Evolutionary conservation across 2,329 filamentous ascomycete species (phyloP).

Genomic region (Dactylonectria macrodidyma): DNA sequence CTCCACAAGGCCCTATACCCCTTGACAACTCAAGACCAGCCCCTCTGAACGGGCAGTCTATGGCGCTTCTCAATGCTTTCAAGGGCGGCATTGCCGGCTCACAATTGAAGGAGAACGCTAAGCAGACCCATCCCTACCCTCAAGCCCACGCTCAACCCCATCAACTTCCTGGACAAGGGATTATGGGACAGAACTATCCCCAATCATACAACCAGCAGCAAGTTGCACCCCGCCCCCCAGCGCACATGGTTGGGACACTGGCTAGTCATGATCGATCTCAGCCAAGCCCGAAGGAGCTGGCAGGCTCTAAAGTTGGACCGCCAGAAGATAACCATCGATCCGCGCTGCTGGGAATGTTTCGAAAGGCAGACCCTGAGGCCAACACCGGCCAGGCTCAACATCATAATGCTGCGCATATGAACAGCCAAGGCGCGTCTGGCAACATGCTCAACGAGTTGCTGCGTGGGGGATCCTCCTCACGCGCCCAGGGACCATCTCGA

Average conservation of each 20-base stretch:
- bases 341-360: constrained; percentile 69
- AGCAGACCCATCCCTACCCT: constrained; percentile 17
- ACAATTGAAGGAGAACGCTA: constrained; percentile 41
- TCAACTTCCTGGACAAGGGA: constrained; percentile 23
- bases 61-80: constrained; percentile 62
- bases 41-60: constrained; percentile 58
- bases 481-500: constrained; percentile 33
- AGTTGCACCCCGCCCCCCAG: constrained; percentile 22
- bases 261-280: constrained; percentile 34
- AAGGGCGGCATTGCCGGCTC: constrained; percentile 49
- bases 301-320: constrained; percentile 44
- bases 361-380: constrained; percentile 51
- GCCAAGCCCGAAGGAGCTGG: constrained; percentile 48
- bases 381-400: constrained; percentile 29
- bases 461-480: constrained; percentile 24
- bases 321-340: constrained; percentile 59
- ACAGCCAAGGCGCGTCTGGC: constrained; percentile 32
- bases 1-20: constrained; percentile 16
- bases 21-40: constrained; percentile 38
- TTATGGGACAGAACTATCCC: constrained; percentile 32
- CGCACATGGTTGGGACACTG: constrained; percentile 24
- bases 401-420: constrained; percentile 9
- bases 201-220: constrained; percentile 30
- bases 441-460: constrained; percentile 42
- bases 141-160: constrained; percentile 20